Evolutionary conservation across 164 flowering plant genomes (phyloP).

Genomic region (Annona cherimola): DNA sequence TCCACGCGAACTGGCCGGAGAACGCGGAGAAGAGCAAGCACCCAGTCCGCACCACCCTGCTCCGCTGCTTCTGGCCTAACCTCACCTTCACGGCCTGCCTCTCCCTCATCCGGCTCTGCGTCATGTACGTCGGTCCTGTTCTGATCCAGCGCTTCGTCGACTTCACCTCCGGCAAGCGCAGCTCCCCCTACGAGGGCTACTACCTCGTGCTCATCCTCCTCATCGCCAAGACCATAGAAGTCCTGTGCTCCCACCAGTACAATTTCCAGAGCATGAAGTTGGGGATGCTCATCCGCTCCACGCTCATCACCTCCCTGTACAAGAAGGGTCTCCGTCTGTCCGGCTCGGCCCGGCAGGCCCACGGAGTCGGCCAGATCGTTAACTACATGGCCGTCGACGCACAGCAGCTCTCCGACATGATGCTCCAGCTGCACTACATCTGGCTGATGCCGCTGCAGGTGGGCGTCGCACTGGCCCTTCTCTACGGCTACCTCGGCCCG

Average conservation of each 20-base stretch:
- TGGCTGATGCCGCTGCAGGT: conserved; percentile 91
- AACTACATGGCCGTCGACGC: conserved; percentile 99
- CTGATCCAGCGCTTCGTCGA: conserved; percentile 76
- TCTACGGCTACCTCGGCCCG: conserved; percentile 52
- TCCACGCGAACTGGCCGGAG: conserved; percentile 74
- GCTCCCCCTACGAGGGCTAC: conserved; percentile 73
- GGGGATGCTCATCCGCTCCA: conserved; percentile 80
- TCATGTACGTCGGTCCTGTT: conserved; percentile 79
- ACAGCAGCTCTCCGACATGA: conserved; percentile 92
- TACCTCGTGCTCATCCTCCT: conserved; percentile 65
- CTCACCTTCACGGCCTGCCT: conserved; percentile 64
- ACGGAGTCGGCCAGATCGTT: conserved; percentile 92
- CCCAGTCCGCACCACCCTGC: conserved; percentile 63
- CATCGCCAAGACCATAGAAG: conserved; percentile 65
- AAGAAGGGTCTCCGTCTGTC: conserved; percentile 78
- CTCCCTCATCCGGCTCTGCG: conserved; percentile 59
- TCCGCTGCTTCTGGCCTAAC: conserved; percentile 85
- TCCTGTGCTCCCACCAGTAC: conserved; percentile 64
- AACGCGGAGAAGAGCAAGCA: conserved; percentile 49
- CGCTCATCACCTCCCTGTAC: conserved; percentile 74
- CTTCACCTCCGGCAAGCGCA: conserved; percentile 63
- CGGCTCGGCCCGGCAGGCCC: conserved; percentile 81
- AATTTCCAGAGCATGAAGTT: conserved; percentile 75
- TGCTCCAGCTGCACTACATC: conserved; percentile 67
- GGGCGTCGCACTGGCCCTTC: conserved; percentile 52